These are phyloP conservation scores for Schizosaccharomyces osmophilus DNA, from an alignment of 805 yeast genomes.

Conservation along the genomic window DNA sequence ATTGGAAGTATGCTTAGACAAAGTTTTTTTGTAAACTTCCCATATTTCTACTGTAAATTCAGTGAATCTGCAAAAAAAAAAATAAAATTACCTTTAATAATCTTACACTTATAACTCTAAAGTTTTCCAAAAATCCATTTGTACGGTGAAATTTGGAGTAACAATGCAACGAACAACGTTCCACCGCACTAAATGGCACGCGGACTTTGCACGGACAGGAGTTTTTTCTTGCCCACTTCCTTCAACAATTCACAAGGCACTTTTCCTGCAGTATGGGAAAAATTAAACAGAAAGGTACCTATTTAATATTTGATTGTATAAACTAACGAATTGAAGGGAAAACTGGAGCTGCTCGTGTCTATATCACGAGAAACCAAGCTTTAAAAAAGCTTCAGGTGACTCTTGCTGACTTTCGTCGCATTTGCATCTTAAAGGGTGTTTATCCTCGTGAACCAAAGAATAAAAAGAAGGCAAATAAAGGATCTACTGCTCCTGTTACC, in stretches of 20 bases:
- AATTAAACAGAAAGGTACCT: constrained; percentile 50
- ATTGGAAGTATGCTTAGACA: no score
- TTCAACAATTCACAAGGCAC: not conserved
- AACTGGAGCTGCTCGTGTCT: constrained; percentile 75
- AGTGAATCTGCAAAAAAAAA: no score
- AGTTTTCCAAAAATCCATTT: no score
- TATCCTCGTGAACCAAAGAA: constrained; percentile 91
- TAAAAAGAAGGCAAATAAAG: constrained; percentile 90
- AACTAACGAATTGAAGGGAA: constrained; percentile 12
- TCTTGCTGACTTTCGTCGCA: constrained; percentile 80
- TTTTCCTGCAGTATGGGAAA: constrained; percentile 12
- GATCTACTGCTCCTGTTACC: constrained; percentile 88
- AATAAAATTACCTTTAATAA: no score
- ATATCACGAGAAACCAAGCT: constrained; percentile 84
- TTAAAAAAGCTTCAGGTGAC: constrained; percentile 76
- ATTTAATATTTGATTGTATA: not conserved
- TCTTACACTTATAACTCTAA: no score
- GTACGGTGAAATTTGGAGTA: no score
- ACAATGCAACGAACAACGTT: no score
- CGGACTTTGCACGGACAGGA: no score
- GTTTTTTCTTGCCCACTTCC: no score
- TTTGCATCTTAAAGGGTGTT: constrained; percentile 93
- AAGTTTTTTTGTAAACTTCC: no score
- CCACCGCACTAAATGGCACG: no score
- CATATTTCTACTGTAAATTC: no score